Evolutionary conservation across 257 asterid species (phyloP).

Genomic region (Capsicum rhomboideum): DNA sequence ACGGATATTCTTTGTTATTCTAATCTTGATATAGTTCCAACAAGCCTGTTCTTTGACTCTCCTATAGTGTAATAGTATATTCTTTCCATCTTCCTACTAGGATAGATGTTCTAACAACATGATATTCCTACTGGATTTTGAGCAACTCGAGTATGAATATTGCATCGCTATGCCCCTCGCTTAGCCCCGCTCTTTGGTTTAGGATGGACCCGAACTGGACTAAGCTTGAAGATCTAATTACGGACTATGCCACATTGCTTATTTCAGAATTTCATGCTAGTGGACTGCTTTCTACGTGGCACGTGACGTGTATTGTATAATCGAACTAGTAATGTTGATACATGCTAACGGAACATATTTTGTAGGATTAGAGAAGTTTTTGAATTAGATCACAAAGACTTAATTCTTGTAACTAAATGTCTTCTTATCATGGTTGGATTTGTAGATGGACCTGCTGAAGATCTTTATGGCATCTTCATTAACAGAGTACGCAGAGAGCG

Average conservation of each 20-base stretch:
- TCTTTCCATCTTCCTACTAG: no score
- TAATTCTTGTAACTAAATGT: neutral
- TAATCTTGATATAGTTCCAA: no score
- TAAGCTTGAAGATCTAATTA: no score
- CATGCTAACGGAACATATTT: neutral
- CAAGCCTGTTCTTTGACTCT: no score
- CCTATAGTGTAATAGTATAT: no score
- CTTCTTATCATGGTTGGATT: neutral
- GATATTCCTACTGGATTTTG: no score
- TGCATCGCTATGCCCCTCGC: no score
- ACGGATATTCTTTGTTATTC: no score
- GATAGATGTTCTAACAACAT: no score
- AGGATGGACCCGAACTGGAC: no score
- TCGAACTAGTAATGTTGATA: neutral
- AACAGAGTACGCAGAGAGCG: slow-evolving; percentile 94
- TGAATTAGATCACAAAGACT: neutral
- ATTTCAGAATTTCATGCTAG: neutral
- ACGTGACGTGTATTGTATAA: neutral
- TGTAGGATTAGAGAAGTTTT: neutral
- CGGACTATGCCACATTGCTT: neutral
- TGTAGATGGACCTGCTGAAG: slow-evolving; percentile 98
- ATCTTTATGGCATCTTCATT: slow-evolving; percentile 87
- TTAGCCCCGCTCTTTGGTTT: no score
- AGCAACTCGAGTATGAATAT: no score
- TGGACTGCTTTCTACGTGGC: neutral